Evolutionary conservation across 139 green algal genomes (phyloP), one percentile per base, ranked within the genome.

Genomic region (Choricystis sp.): DNA sequence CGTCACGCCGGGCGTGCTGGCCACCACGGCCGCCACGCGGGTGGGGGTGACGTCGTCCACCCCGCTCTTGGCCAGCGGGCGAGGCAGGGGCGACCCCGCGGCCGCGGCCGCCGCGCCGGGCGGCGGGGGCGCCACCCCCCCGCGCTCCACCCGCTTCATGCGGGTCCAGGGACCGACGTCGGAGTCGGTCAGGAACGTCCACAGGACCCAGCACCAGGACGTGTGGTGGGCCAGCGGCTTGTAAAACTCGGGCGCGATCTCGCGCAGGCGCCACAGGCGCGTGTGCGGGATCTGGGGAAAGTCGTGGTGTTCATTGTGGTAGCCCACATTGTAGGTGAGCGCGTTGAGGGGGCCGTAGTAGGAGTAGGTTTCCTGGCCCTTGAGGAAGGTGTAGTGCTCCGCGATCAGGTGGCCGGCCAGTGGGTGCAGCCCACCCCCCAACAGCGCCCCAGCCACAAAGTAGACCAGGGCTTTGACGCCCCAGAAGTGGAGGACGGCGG

Each of bases 301-400:
- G 79, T 90, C 83, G 67, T 90, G 83, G 71, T 90, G 83, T 73
- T 90, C 83, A 49, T 88, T 88, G 75, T 90, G 83, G 68, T 82
- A 88, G 23, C 83, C 83, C 28, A 90, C 81, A 58, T 90, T 88
- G 72, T 85, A 90, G 56, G 71, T 75, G 2, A 90, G 64, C 22
- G 65, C 27, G 74, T 90, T 90, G 24, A 88, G 62, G 25, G 79
- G 73, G 31, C 83, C 83, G 56, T 90, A 90, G 75, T 90, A 90
- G 25, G 65, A 79, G 72, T 90, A 90, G 2, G 83, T 90, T 77
- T 90, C 83, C 63, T 88, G 81, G 29, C 68, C 40, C 61, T 73
- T 69, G 3, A 72, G 49, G 57, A 90, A 86, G 57, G 73, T 78
- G 76, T 89, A 89, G 74, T 89, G 82, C 74, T 89, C 82, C 1